Evolutionary conservation across 768 basidiomycete species (phyloP).

Genomic region (Leccinum arenicola): DNA sequence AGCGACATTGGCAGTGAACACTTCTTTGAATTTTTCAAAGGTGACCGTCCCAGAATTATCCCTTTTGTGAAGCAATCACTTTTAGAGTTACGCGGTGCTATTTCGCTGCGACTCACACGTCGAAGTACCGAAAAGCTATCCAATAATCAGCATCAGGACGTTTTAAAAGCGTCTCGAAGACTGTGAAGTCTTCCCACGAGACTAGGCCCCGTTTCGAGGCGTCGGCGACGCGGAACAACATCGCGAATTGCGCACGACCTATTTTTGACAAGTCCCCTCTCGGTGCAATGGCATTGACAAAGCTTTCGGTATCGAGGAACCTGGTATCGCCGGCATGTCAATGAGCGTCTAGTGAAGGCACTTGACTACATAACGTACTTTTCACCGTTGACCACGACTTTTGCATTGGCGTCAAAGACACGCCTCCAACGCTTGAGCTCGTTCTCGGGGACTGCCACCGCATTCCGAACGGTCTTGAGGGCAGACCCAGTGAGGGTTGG

Average conservation of each 20-base stretch:
- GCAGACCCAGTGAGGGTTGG: constrained; percentile 50
- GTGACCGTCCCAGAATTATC: constrained; percentile 91
- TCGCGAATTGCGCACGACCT: constrained; percentile 81
- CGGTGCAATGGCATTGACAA: constrained; percentile 95
- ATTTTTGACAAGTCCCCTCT: constrained; percentile 82
- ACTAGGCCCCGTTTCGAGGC: constrained; percentile 69
- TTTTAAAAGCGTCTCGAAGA: constrained; percentile 92
- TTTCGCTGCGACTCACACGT: constrained; percentile 62
- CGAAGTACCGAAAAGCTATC: constrained; percentile 96
- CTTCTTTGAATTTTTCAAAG: constrained; percentile 93
- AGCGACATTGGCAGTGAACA: constrained; percentile 78
- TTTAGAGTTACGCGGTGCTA: constrained; percentile 1
- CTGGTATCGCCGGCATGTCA: constrained; percentile 39
- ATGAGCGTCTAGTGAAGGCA: constrained; percentile 21
- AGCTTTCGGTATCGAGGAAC: constrained; percentile 82
- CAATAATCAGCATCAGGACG: constrained; percentile 95
- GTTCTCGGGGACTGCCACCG: constrained; percentile 68
- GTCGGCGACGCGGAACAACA: constrained; percentile 89
- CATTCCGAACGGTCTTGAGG: constrained; percentile 63
- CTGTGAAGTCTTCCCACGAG: constrained; percentile 94
- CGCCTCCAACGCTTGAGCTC: constrained; percentile 89
- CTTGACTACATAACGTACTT: constrained; percentile 53
- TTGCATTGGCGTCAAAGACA: constrained; percentile 83
- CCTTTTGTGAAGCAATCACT: constrained; percentile 35
- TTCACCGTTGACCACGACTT: constrained; percentile 66